Conservation (phyloP, 768 basidiomycete species). For the Suillus subluteus region DNA sequence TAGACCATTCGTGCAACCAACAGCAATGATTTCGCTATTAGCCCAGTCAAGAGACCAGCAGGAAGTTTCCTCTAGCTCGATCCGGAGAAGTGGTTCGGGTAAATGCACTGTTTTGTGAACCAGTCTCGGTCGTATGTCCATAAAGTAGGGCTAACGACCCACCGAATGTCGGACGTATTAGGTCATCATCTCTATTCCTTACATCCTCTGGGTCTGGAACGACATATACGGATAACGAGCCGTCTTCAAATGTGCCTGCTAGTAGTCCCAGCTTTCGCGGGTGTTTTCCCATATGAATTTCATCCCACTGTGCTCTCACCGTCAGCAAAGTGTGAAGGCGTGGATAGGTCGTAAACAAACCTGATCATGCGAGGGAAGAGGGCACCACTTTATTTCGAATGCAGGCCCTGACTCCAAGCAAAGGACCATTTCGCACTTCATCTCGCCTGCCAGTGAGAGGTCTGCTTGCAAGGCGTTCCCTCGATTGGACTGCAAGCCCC, state of each 20-base stretch:
- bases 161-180: conserved; percentile 53
- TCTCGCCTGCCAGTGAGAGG: conserved; percentile 28
- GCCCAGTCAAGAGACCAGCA: conserved; percentile 90
- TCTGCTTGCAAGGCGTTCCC: conserved; percentile 30
- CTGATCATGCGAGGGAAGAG: conserved; percentile 76
- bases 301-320: conserved; percentile 25
- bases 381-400: conserved; percentile 90
- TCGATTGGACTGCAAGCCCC: conserved; percentile 52
- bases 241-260: conserved; percentile 86
- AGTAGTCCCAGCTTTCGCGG: conserved; percentile 78
- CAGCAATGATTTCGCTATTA: conserved; percentile 79
- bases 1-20: conserved; percentile 83
- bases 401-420: conserved; percentile 84
- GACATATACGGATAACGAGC: conserved; percentile 75
- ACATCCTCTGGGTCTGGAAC: conserved; percentile 79
- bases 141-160: conserved; percentile 20
- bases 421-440: conserved; percentile 83
- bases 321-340: neutral
- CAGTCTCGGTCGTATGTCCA: conserved; percentile 3
- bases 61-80: conserved; percentile 76
- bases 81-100: conserved; percentile 65
- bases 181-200: conserved; percentile 29
- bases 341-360: conserved; percentile 32
- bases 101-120: conserved; percentile 49
- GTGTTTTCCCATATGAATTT: conserved; percentile 19